Evolutionary conservation across 768 basidiomycete species (phyloP).

Genomic region (Lactarius trivialis): DNA sequence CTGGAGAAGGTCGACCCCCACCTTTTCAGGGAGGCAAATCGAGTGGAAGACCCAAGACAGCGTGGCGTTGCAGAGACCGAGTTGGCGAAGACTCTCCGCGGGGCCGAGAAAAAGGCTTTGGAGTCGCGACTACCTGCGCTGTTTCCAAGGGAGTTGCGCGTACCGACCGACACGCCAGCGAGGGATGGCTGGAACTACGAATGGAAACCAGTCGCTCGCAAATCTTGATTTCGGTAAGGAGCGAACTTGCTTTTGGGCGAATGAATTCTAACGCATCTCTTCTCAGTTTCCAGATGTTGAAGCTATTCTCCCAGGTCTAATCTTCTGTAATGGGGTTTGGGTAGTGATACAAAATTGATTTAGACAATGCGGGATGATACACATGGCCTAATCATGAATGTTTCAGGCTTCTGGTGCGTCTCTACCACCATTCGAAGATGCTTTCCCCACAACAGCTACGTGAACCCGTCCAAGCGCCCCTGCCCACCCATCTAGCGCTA

Average conservation of each 20-base stretch:
- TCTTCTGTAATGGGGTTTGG: not conserved
- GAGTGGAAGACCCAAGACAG: slow-evolving; percentile 64
- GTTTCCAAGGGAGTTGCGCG: slow-evolving; percentile 81
- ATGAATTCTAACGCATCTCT: not conserved
- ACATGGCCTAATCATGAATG: not conserved
- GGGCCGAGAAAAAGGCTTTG: slow-evolving; percentile 58
- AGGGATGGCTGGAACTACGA: slow-evolving; percentile 80
- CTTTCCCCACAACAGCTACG: slow-evolving; percentile 67
- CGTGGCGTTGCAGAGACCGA: slow-evolving; percentile 52
- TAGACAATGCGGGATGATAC: slow-evolving; percentile 2
- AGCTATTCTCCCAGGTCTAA: not conserved
- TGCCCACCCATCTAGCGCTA: slow-evolving; percentile 76
- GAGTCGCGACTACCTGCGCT: slow-evolving; percentile 75
- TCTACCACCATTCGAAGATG: slow-evolving; percentile 31
- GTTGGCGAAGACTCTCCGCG: slow-evolving; percentile 54
- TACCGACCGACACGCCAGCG: slow-evolving; percentile 82
- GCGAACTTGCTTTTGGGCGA: not conserved
- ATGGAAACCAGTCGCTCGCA: slow-evolving; percentile 49
- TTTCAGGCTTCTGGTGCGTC: slow-evolving; percentile 11
- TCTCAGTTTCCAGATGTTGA: not conserved
- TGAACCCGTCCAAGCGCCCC: slow-evolving; percentile 75
- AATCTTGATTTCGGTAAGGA: slow-evolving; percentile 12
- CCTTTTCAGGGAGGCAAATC: slow-evolving; percentile 67
- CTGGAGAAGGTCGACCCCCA: slow-evolving; percentile 50
- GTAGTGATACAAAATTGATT: slow-evolving; percentile 16